Evolutionary conservation across 2,329 filamentous ascomycete genomes (phyloP).

Genomic region (Periconia macrospinosa): DNA sequence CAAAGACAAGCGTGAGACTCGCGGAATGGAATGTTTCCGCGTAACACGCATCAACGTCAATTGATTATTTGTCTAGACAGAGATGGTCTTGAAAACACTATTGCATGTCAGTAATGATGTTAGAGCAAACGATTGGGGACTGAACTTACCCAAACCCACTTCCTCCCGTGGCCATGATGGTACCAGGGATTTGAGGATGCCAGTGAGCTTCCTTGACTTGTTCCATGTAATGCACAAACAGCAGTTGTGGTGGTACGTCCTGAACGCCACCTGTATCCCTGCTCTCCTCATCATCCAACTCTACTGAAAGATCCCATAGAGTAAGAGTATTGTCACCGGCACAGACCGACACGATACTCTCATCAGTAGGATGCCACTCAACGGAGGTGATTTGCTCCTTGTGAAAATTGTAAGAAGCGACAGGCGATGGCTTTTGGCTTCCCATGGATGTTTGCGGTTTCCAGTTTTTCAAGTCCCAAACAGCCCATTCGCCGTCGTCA

Average conservation of each 20-base stretch:
- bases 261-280: constrained; percentile 82
- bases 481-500: constrained; percentile 90
- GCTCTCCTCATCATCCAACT: constrained; percentile 96
- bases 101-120: constrained; percentile 12
- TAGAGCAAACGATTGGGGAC: background rate
- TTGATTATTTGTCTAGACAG: constrained; percentile 29
- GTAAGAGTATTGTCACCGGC: constrained; percentile 93
- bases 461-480: constrained; percentile 97
- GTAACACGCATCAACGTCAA: background rate
- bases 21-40: constrained; percentile 1
- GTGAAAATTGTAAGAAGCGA: constrained; percentile 95
- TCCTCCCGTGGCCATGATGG: constrained; percentile 85
- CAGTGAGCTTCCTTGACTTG: constrained; percentile 95
- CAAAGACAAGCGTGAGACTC: background rate
- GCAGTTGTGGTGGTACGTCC: constrained; percentile 88
- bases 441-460: constrained; percentile 64
- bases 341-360: constrained; percentile 91
- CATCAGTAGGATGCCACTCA: constrained; percentile 97
- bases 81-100: constrained; percentile 46
- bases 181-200: constrained; percentile 94
- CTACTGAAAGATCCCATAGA: constrained; percentile 94
- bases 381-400: constrained; percentile 94
- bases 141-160: constrained; percentile 69
- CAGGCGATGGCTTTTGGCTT: constrained; percentile 65
- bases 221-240: constrained; percentile 97